Evolutionary conservation across 1,284 basidiomycete genomes (phyloP).

Genomic region (Rhodotorula mucilaginosa): DNA sequence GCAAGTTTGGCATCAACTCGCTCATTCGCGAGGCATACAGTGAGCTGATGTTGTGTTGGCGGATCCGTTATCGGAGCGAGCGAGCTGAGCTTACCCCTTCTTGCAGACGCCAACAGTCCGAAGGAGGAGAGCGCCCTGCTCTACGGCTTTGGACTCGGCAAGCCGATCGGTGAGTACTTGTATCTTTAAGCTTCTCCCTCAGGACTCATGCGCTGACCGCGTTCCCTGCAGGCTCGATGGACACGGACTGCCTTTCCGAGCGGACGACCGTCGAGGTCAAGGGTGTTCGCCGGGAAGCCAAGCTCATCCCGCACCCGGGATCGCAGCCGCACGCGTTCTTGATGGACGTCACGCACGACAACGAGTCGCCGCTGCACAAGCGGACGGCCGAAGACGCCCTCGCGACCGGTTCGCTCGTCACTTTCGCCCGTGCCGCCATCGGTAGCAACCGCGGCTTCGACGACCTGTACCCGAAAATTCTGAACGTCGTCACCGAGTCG

Average conservation of each 20-base stretch:
- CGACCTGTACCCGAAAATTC: slow-evolving; percentile 86
- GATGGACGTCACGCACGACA: slow-evolving; percentile 94
- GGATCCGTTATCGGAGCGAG: not conserved
- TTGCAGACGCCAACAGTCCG: slow-evolving; percentile 67
- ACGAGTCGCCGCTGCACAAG: slow-evolving; percentile 83
- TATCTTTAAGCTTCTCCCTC: not conserved
- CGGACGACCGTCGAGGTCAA: slow-evolving; percentile 66
- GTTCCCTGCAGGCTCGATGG: slow-evolving; percentile 74
- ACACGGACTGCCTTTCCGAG: slow-evolving; percentile 70
- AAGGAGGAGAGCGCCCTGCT: slow-evolving; percentile 82
- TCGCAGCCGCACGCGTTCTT: slow-evolving; percentile 84
- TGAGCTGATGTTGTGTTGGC: slow-evolving; percentile 8
- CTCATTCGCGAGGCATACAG: slow-evolving; percentile 85
- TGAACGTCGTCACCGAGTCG: slow-evolving; percentile 80
- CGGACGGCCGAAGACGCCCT: slow-evolving; percentile 87
- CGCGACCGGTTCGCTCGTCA: slow-evolving; percentile 81
- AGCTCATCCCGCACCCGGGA: slow-evolving; percentile 75
- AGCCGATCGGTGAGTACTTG: slow-evolving; percentile 69
- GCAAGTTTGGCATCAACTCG: slow-evolving; percentile 84
- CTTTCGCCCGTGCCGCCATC: slow-evolving; percentile 79
- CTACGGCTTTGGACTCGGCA: slow-evolving; percentile 82
- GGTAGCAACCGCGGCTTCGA: slow-evolving; percentile 95
- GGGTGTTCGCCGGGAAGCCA: slow-evolving; percentile 68
- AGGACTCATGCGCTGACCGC: not conserved
- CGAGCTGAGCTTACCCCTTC: not conserved